Conservation (phyloP, 169 alveolate species). For the Cryptosporidium tyzzeri region DNA sequence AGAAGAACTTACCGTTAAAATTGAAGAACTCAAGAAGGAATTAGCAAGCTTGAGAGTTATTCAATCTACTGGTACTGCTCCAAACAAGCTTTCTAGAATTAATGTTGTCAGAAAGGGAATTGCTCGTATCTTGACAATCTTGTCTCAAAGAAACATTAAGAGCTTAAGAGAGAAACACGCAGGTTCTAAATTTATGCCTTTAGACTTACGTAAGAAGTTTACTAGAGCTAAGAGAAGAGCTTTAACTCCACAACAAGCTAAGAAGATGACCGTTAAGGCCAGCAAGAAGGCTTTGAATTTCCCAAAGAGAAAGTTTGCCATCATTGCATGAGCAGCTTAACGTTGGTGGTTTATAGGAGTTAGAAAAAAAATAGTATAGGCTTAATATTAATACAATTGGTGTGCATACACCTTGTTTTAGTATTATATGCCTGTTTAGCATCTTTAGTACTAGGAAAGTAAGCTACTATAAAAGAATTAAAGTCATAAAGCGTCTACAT, state of each 20-base stretch:
- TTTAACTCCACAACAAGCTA: slow-evolving; percentile 88
- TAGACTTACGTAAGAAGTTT: slow-evolving; percentile 91
- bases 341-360: slow-evolving; percentile 16
- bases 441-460: slow-evolving; percentile 38
- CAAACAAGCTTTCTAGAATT: slow-evolving; percentile 90
- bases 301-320: slow-evolving; percentile 87
- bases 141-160: slow-evolving; percentile 90
- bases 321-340: slow-evolving; percentile 72
- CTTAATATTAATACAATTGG: not conserved
- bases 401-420: not conserved
- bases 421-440: not conserved
- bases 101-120: slow-evolving; percentile 90
- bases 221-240: slow-evolving; percentile 93
- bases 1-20: slow-evolving; percentile 89
- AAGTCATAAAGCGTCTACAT: not conserved
- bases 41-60: slow-evolving; percentile 90
- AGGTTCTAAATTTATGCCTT: slow-evolving; percentile 87
- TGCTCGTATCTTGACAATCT: slow-evolving; percentile 93
- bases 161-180: slow-evolving; percentile 86
- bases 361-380: not conserved
- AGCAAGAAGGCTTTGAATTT: slow-evolving; percentile 83
- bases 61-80: slow-evolving; percentile 92
- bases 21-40: slow-evolving; percentile 92
- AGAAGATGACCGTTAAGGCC: slow-evolving; percentile 87
- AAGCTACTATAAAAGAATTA: slow-evolving; percentile 35